Percentiles rank a stretch among this genome's conserved stretches.
Evolutionary conservation across 768 basidiomycete species (phyloP).

Genomic region (Mycena polygramma): DNA sequence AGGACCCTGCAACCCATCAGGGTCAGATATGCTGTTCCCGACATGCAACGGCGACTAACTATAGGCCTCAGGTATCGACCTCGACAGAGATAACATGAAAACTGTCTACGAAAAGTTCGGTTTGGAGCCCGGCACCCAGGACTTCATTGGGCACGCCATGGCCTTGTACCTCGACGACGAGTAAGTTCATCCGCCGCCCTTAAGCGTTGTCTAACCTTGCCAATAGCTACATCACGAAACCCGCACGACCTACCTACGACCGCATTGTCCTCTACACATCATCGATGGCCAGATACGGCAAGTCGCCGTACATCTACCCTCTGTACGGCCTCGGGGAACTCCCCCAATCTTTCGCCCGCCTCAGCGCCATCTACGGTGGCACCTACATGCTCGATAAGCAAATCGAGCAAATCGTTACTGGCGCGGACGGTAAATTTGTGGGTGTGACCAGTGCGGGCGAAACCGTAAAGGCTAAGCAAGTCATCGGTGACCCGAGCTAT

Average conservation of each 20-base stretch:
- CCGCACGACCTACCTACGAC: slow-evolving; percentile 91
- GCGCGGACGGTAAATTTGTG: slow-evolving; percentile 87
- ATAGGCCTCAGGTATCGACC: slow-evolving; percentile 74
- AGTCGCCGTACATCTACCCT: slow-evolving; percentile 99
- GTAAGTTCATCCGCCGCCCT: slow-evolving; percentile 67
- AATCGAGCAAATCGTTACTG: slow-evolving; percentile 91
- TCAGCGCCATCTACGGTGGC: slow-evolving; percentile 98
- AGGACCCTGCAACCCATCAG: slow-evolving; percentile 96
- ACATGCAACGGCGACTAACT: background rate
- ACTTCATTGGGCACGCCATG: slow-evolving; percentile 99
- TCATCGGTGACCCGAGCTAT: slow-evolving; percentile 98
- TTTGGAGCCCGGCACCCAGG: slow-evolving; percentile 96
- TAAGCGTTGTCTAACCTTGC: slow-evolving; percentile 6
- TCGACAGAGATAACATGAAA: slow-evolving; percentile 94
- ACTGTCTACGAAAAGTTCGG: slow-evolving; percentile 97
- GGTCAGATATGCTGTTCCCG: slow-evolving; percentile 59
- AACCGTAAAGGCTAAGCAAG: slow-evolving; percentile 96
- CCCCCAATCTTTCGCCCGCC: slow-evolving; percentile 97
- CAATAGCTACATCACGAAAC: slow-evolving; percentile 89
- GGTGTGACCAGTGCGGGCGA: slow-evolving; percentile 92
- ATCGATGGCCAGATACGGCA: slow-evolving; percentile 99
- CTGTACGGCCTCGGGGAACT: slow-evolving; percentile 99
- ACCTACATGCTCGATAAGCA: slow-evolving; percentile 99
- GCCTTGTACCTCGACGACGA: slow-evolving; percentile 98
- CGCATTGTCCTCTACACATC: slow-evolving; percentile 98